Evolutionary conservation across 768 basidiomycete species (phyloP), one percentile per base, ranked within the genome.

Genomic region (Symmetrospora coprosmae): DNA sequence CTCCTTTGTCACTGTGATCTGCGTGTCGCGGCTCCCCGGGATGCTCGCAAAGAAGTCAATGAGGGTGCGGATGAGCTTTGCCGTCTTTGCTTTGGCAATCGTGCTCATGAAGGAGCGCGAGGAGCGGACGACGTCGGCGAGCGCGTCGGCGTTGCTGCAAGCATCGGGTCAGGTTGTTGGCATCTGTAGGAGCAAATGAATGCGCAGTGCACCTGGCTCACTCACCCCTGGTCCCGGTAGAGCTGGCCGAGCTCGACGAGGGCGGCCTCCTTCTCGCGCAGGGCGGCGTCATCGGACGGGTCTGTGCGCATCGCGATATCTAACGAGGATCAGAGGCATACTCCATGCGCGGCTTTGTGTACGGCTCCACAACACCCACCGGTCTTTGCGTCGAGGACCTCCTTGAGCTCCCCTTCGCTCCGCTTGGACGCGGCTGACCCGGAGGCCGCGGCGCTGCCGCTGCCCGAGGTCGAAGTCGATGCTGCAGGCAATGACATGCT

Each of bases 51-150:
- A 96, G 75, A 84, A 85, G 72, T 86, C 86, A 67, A 97, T 86
- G 43, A 99, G 78, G 13, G 90, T 92, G 40, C 92, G 83, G 74
- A 96, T 92, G 65, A 96, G 81, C 75, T 92, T 92, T 2, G 90
- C 90, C 0, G 92, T 94, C 74, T 96, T 94, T 1, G 90, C 91
- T 73, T 96, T 96, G 16, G 91, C 91, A 0, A 88, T 55, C 2
- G 62, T 59, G 19, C 33, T 33, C 41, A 53, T 59, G 58, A 63
- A 59, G 19, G 51, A 61, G 38, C 55, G 55, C 21, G 55, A 58
- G n/a, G 55, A 58, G 3, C 43, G 55, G 4, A 58, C 55, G 5
- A 58, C 55, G 37, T 58, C 55, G 7, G 55, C 43, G 3, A 58
- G 55, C 30, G 55, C 55, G 28, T 19, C 39, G 3, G 55, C 55